Evolutionary conservation across 2,329 filamentous ascomycete species (phyloP).

Genomic region (Allantophomopsis cytisporea): DNA sequence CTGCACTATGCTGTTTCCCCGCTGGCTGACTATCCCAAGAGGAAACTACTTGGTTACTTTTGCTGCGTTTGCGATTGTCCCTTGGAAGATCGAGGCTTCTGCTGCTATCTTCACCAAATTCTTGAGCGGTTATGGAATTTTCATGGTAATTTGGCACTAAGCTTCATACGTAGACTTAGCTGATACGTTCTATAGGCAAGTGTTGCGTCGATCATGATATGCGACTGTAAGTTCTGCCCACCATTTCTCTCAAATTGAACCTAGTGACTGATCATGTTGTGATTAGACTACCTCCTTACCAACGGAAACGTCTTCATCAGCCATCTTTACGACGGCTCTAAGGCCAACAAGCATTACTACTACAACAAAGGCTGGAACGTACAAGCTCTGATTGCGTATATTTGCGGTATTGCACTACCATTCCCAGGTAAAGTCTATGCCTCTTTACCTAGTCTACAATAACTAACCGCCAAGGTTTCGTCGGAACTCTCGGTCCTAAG

Average conservation of each 20-base stretch:
- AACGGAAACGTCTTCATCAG: conserved; percentile 15
- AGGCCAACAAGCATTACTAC: conserved; percentile 14
- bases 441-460: not conserved
- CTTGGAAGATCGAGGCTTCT: conserved; percentile 6
- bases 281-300: conserved; percentile 17
- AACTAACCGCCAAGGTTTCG: conserved; percentile 4
- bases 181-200: not conserved
- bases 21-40: conserved; percentile 6
- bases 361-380: conserved; percentile 16
- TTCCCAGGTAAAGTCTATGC: conserved; percentile 11
- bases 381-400: conserved; percentile 16
- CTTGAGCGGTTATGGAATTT: conserved; percentile 10
- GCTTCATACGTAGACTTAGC: not conserved
- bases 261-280: conserved; percentile 4
- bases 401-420: conserved; percentile 13
- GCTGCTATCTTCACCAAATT: conserved; percentile 5
- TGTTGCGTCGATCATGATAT: conserved; percentile 4
- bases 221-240: conserved; percentile 1
- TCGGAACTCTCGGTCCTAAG: conserved; percentile 12
- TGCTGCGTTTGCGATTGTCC: conserved; percentile 8
- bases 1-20: conserved; percentile 2
- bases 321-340: conserved; percentile 13
- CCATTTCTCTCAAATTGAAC: not conserved
- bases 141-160: conserved; percentile 3
- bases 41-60: conserved; percentile 4